phyloP scores from a whole-genome alignment of 2,329 filamentous ascomycete genomes.

The Plenodomus biglobosus region DNA sequence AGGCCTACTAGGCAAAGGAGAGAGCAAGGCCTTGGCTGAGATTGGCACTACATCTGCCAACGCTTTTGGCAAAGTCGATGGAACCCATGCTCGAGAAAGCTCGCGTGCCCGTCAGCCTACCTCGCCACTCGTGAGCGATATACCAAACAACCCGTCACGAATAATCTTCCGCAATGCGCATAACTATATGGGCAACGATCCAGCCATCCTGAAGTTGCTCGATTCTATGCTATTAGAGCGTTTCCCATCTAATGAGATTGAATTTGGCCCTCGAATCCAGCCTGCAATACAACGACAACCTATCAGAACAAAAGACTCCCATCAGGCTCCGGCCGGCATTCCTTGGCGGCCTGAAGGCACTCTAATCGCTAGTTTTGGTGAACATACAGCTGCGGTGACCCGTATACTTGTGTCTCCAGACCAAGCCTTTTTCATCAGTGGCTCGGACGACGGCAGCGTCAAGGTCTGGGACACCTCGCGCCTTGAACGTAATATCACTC shows the following conservation, averaged over 20 bases:
- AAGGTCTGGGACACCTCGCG: slow-evolving; percentile 92
- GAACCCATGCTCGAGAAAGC: slow-evolving; percentile 41
- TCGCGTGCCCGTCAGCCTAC: slow-evolving; percentile 32
- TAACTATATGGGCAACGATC: slow-evolving; percentile 79
- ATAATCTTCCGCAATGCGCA: slow-evolving; percentile 66
- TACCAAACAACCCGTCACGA: slow-evolving; percentile 35
- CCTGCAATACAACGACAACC: slow-evolving; percentile 60
- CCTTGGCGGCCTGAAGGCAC: slow-evolving; percentile 83
- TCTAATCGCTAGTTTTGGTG: slow-evolving; percentile 83
- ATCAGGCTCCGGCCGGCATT: slow-evolving; percentile 52
- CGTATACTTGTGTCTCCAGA: slow-evolving; percentile 82
- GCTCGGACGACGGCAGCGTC: slow-evolving; percentile 84
- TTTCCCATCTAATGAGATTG: slow-evolving; percentile 61
- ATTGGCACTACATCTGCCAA: slow-evolving; percentile 65
- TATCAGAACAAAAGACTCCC: slow-evolving; percentile 58
- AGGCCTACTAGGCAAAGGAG: slow-evolving; percentile 60
- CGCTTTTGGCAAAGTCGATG: slow-evolving; percentile 66
- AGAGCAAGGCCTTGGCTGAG: slow-evolving; percentile 64
- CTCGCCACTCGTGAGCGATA: slow-evolving; percentile 36
- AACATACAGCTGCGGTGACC: slow-evolving; percentile 81
- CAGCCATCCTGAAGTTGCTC: slow-evolving; percentile 63
- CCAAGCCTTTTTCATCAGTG: slow-evolving; percentile 92
- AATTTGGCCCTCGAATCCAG: slow-evolving; percentile 78
- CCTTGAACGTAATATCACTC: slow-evolving; percentile 86
- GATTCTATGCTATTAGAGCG: slow-evolving; percentile 79